These are phyloP conservation scores for Phlegmacium glaucopus DNA, from an alignment of 768 basidiomycete genomes.

Conservation along the genomic window DNA sequence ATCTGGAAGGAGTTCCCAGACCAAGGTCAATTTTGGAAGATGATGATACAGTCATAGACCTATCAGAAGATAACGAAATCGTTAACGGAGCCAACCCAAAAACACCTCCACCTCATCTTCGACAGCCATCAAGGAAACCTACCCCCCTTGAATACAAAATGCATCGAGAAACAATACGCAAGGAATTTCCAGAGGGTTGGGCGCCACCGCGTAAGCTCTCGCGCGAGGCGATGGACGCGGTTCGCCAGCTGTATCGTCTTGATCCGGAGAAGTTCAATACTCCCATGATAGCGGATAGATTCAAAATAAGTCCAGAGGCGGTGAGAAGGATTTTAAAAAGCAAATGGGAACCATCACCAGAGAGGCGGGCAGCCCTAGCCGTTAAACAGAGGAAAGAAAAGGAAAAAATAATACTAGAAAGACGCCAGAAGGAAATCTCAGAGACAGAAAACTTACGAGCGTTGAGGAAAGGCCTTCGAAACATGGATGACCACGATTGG, in stretches of 20 bases:
- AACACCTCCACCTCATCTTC: slow-evolving; percentile 34
- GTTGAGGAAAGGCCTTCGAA: slow-evolving; percentile 12
- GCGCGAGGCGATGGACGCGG: slow-evolving; percentile 78
- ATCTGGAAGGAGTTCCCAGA: slow-evolving; percentile 32
- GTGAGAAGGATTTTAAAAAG: slow-evolving; percentile 77
- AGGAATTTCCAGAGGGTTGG: slow-evolving; percentile 68
- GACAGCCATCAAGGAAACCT: slow-evolving; percentile 33
- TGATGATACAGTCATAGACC: slow-evolving; percentile 40
- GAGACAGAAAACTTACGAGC: slow-evolving; percentile 11
- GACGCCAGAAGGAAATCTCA: slow-evolving; percentile 25
- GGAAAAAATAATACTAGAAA: slow-evolving; percentile 37
- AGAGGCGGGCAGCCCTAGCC: slow-evolving; percentile 46
- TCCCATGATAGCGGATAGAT: slow-evolving; percentile 67
- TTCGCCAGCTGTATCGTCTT: slow-evolving; percentile 61
- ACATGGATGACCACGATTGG: slow-evolving; percentile 7
- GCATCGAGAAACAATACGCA: slow-evolving; percentile 50
- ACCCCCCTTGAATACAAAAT: slow-evolving; percentile 47
- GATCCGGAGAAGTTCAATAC: slow-evolving; percentile 66
- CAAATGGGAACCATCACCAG: slow-evolving; percentile 61
- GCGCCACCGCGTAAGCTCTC: slow-evolving; percentile 76
- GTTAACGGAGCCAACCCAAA: slow-evolving; percentile 40
- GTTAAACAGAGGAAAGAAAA: slow-evolving; percentile 37
- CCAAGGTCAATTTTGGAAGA: slow-evolving; percentile 49
- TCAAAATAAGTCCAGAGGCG: slow-evolving; percentile 79
- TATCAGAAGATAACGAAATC: slow-evolving; percentile 49